Conservation (phyloP, 192 early-diverging fungal genomes). For the Allomyces arbusculus region DNA sequence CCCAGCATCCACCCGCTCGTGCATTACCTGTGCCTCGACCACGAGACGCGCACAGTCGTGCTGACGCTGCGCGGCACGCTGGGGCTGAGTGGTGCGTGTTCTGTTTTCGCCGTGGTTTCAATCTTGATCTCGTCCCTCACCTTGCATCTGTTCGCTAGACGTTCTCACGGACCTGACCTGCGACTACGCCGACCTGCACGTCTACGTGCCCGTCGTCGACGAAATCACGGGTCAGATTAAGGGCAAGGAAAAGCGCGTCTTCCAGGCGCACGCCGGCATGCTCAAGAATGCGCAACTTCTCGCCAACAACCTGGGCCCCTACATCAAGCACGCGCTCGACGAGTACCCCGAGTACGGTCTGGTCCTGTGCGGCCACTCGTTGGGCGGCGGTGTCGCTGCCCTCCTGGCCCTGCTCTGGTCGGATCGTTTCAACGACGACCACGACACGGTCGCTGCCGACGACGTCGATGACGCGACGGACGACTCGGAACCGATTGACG, state of each 20-base stretch:
- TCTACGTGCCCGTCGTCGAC: slow-evolving; percentile 14
- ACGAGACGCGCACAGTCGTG: slow-evolving; percentile 47
- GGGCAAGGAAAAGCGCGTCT: slow-evolving; percentile 8
- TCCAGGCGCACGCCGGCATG: slow-evolving; percentile 70
- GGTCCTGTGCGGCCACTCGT: slow-evolving; percentile 67
- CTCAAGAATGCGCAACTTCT: slow-evolving; percentile 52
- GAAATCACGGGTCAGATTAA: slow-evolving; percentile 8
- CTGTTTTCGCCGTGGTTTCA: too few species aligned
- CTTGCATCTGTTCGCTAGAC: slow-evolving; percentile 22
- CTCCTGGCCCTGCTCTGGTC: slow-evolving; percentile 62
- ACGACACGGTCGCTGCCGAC: background rate
- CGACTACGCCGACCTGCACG: slow-evolving; percentile 35
- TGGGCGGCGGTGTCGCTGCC: slow-evolving; percentile 71
- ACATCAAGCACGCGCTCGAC: slow-evolving; percentile 46
- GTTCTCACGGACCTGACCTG: slow-evolving; percentile 73
- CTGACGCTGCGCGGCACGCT: slow-evolving; percentile 74
- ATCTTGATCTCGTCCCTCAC: too few species aligned
- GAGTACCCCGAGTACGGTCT: slow-evolving; percentile 57
- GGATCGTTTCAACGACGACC: slow-evolving; percentile 12
- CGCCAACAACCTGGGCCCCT: slow-evolving; percentile 43
- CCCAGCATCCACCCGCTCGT: slow-evolving; percentile 51
- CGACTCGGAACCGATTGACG: background rate
- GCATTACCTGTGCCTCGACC: slow-evolving; percentile 69
- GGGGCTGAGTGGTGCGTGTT: slow-evolving; percentile 18
- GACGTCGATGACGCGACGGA: background rate